Evolutionary conservation across 1,284 basidiomycete genomes (phyloP), one percentile per base, ranked within the genome.

Genomic region (Bondarzewia mesenterica): DNA sequence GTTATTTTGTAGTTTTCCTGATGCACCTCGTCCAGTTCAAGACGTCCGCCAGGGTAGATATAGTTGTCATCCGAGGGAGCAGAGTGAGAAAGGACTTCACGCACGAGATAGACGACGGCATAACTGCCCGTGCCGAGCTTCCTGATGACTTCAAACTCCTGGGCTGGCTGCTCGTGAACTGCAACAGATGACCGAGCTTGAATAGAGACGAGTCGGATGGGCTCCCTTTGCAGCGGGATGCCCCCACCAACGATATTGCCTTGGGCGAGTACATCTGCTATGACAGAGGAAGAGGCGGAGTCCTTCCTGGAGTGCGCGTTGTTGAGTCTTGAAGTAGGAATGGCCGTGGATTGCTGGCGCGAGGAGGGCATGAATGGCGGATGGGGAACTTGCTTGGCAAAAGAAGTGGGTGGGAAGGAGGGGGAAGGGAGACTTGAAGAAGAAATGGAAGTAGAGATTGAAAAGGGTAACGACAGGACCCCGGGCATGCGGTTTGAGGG

Each of bases 91-190:
- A 87, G 69, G 40, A 93, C 78, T 67, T 96, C 92, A 47, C 85
- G 81, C 21, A 95, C 92, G 54, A 93, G 83, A 64, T 96, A 97
- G 46, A 97, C 93, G 57, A 93, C 86, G 16, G 93, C 92, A 63
- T 95, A 95, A 52, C 85, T 89, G 54, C 93, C 93, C 0, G 89
- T 83, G 39, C 93, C 93, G 43, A 95, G 77, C 56, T 80, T 78
- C 48, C 88, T 74, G 54, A 93, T 79, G 57, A 96, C 89, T 70
- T 93, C 80, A 57, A 93, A 89, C 57, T 85, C 80, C 20, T 64
- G 69, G 14, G 80, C 79, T 18, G 78, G 78, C 55, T 74, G 70
- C 60, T 68, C 57, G 55, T 69, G 65, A 53, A 55, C 48, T 57
- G 57, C 51, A 21, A 52, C 46, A 40, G 38, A 16, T 4, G 22